Base-by-base conservation (phyloP, 2,329 filamentous ascomycete genomes). In the Phyllosticta citriasiana region DNA sequence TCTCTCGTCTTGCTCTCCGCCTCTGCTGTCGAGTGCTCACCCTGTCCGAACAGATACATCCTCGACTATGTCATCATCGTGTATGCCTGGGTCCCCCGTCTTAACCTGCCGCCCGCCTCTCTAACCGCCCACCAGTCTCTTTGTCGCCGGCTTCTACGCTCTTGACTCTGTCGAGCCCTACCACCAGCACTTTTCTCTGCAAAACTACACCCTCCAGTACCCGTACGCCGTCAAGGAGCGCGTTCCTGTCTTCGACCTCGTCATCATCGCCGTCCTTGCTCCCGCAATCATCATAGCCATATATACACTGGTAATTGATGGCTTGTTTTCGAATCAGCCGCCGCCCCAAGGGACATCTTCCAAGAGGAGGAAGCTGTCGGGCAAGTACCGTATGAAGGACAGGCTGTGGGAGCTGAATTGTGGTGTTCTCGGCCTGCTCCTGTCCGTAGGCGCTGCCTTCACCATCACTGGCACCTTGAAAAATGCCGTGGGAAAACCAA, bases 341-440 rank as follows among this genome's bases (percentile, higher is more conserved):
- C 66, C 69, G 40, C 66, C 69, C 2, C 74, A 73, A 58, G 67
- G 70, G 1, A 33, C 65, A 14, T 57, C 64, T 4, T 65, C 68
- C 12, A 57, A 65, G 22, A 62, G 72, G 59, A 71, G 72, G 66
- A 70, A 70, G 33, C 64, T 75, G 55, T 73, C 77, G 0, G 79
- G 75, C 54, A 67, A 75, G 58, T 82, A 83, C 66, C 74, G 78
- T 50, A 77, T 81, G 66, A 80, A 80, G 66, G 80, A 84, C 65
- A 75, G 82, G 22, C 67, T 84, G n/a, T 85, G 82, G 82, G 82
- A 85, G 69, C 72, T 84, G 66, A 85, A 85, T 66, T 84, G 82
- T 65, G 82, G 82, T 2, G 77, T 84, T 10, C 68, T 85, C 26
- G 82, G 82, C n/a, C 70, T 85, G 61, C 67, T 81, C 16, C 69